Evolutionary conservation across 306 rosid genomes (phyloP), one percentile per base, ranked within the genome.

Genomic region (Lotus japonicus): DNA sequence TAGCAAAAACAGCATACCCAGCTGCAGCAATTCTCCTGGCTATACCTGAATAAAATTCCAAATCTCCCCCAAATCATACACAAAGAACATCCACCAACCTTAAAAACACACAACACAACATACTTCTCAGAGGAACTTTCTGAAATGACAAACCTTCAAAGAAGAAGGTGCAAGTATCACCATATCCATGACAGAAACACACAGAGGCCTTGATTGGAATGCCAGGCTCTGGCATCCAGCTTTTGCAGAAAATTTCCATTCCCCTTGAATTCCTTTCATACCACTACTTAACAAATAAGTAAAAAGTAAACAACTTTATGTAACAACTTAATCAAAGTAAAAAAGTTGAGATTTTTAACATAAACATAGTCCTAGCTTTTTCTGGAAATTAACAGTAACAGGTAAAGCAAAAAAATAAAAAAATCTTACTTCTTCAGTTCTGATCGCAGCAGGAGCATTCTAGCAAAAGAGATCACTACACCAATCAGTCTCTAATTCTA

Each of bases 121-220:
- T 6, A 15, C 38, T 45, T 36, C 31, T 26, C 6, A 23, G 12
- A 11, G 28, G 11, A 65, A 58, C 41, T 18, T 50, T 8, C 35
- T 5, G 14, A 74, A 62, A 67, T 56, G 11, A 71, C 95, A 69
- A 77, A 87, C 96, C 98, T 85, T 92, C 98, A 77, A 92, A 92
- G 83, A 92, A 92, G 84, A 86, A 92, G 53, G 96, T 88, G 83
- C 98, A 92, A 33, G 98, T 89, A 65, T 84, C 92, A 46, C 98
- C 98, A 87, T 92, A 92, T n/a, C 96, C 98, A 82, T 92, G 98
- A 84, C 98, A 92, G 65, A 86, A 92, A 84, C 69, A 89, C 63
- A 92, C 50, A 33, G 81, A 82, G 6, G 81, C 98, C 70, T 84
- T 92, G 17, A 87, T 58, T 70, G 73, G 82, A 79, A 80, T 84